Percentiles rank a stretch among this genome's conserved stretches.
phyloP scores from a whole-genome alignment of 106 monocot species.

The Dendrobium chrysotoxum region DNA sequence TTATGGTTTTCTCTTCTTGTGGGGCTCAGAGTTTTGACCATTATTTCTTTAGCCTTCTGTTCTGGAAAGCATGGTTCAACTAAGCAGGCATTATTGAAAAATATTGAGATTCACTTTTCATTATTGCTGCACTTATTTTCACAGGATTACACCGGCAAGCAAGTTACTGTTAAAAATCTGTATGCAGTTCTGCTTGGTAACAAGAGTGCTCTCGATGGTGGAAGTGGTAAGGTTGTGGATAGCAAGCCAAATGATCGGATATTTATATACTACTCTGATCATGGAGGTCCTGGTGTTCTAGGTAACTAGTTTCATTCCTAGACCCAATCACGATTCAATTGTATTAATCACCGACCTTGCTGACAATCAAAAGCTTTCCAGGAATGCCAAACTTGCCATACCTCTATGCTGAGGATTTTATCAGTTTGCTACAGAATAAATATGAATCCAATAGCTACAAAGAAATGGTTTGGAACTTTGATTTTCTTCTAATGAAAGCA shows the following conservation, averaged over 20 bases:
- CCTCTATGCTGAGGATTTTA: slow-evolving; percentile 53
- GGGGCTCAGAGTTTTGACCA: no score
- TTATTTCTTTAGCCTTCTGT: no score
- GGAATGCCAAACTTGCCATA: slow-evolving; percentile 72
- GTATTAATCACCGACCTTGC: not conserved
- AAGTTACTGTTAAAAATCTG: slow-evolving; percentile 49
- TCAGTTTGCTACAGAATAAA: slow-evolving; percentile 57
- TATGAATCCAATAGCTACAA: slow-evolving; percentile 52
- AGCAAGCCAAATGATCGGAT: slow-evolving; percentile 65
- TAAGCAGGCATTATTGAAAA: no score
- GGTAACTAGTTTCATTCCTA: slow-evolving; percentile 19
- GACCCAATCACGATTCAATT: not conserved
- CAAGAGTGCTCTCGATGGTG: slow-evolving; percentile 45
- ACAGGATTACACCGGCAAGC: slow-evolving; percentile 65
- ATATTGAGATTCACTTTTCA: not conserved
- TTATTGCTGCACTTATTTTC: not conserved
- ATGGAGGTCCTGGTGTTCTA: slow-evolving; percentile 78
- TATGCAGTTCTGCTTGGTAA: slow-evolving; percentile 58
- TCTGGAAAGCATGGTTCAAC: no score
- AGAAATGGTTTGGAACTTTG: slow-evolving; percentile 44
- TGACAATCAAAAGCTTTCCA: slow-evolving; percentile 7
- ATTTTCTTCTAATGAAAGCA: not conserved
- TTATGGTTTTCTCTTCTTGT: not conserved
- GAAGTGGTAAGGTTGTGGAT: slow-evolving; percentile 71
- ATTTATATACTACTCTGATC: slow-evolving; percentile 80